A percentile compares a stretch with the other conserved stretches of the same genome.
These are phyloP conservation scores for Seiridium unicorne DNA, from an alignment of 2,329 filamentous ascomycete species.

Conservation along the genomic window DNA sequence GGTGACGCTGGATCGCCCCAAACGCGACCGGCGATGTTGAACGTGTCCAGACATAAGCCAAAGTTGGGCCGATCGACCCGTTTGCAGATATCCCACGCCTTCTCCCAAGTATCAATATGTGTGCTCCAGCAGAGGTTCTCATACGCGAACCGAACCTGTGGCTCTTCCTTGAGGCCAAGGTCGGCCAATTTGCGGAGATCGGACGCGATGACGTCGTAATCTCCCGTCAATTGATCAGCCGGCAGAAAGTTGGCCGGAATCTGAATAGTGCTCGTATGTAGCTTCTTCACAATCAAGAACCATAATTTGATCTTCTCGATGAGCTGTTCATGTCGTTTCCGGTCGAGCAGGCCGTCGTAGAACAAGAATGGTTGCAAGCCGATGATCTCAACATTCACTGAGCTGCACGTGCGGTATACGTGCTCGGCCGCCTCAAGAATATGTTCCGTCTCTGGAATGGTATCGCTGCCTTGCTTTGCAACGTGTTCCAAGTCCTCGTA, in stretches of 20 bases:
- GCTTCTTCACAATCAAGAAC: conserved; percentile 63
- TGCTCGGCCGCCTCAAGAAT: conserved; percentile 57
- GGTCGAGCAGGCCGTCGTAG: conserved; percentile 71
- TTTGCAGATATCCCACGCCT: conserved; percentile 65
- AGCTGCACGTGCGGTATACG: conserved; percentile 56
- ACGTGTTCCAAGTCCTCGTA: conserved; percentile 71
- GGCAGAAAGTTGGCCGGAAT: conserved; percentile 72
- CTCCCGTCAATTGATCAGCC: conserved; percentile 37
- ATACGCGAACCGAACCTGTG: conserved; percentile 67
- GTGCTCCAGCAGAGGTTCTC: conserved; percentile 75
- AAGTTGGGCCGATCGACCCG: conserved; percentile 69
- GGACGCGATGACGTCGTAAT: conserved; percentile 53
- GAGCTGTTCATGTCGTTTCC: conserved; percentile 52
- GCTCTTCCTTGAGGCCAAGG: conserved; percentile 55
- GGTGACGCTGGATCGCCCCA: conserved; percentile 64
- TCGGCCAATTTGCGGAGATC: conserved; percentile 68
- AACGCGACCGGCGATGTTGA: conserved; percentile 71
- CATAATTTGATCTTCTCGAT: conserved; percentile 66
- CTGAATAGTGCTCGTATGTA: conserved; percentile 70
- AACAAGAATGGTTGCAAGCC: conserved; percentile 76
- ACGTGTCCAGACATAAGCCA: conserved; percentile 74
- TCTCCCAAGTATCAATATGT: conserved; percentile 68
- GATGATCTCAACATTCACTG: conserved; percentile 56
- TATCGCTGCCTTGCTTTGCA: conserved; percentile 40
- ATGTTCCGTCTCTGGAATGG: conserved; percentile 37